A percentile compares a stretch with the other conserved stretches of the same genome.
Conservation (phyloP, 345 rosid species). For the Sonneratia caseolaris region DNA sequence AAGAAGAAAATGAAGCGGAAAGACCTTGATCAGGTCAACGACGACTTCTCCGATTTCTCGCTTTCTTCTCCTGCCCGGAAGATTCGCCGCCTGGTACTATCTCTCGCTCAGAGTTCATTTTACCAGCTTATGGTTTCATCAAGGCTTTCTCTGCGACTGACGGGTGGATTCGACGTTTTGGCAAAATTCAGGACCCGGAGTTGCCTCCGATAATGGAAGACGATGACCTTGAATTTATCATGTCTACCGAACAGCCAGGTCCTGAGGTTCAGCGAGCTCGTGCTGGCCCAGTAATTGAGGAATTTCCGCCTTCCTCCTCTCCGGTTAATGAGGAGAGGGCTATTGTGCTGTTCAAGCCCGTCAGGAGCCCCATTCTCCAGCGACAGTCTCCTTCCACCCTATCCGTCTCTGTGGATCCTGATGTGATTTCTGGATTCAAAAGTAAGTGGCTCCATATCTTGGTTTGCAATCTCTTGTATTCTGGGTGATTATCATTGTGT, state of each 20-base stretch:
- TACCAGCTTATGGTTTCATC: neutral
- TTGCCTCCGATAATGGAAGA: constrained; percentile 54
- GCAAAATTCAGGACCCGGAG: constrained; percentile 29
- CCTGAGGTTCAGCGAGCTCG: neutral
- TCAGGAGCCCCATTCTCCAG: constrained; percentile 8
- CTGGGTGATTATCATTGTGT: neutral
- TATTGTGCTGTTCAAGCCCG: constrained; percentile 49
- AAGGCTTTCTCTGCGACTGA: neutral
- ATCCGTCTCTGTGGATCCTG: constrained; percentile 26
- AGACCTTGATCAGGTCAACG: constrained; percentile 46
- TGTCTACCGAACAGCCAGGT: neutral
- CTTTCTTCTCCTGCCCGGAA: constrained; percentile 68
- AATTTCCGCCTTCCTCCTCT: constrained; percentile 5
- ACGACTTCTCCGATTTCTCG: constrained; percentile 79
- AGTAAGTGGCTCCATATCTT: constrained; percentile 24
- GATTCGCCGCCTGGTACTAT: constrained; percentile 63
- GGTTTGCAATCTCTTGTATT: neutral
- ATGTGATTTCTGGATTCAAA: constrained; percentile 38
- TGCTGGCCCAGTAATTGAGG: constrained; percentile 5
- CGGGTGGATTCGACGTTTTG: neutral
- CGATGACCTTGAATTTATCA: constrained; percentile 29
- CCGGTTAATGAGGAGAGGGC: constrained; percentile 52
- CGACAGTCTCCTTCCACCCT: constrained; percentile 14
- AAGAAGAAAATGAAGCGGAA: constrained; percentile 46
- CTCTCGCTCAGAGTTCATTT: neutral